These are phyloP conservation scores for Diaporthe eres DNA, from an alignment of 2,329 filamentous ascomycete species.

Conservation along the genomic window DNA sequence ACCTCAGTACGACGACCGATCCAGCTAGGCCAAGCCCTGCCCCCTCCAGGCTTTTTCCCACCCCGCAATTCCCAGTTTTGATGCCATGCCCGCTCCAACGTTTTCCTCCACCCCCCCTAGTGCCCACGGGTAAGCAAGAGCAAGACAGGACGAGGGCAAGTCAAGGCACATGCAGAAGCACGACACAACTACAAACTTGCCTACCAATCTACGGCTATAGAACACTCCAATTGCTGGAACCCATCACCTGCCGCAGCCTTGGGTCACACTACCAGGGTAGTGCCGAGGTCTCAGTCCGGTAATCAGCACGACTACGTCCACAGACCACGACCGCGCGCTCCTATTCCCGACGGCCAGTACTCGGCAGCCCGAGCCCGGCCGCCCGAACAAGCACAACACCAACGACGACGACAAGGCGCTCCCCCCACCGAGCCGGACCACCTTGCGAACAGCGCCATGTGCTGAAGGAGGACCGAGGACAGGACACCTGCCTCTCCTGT, in stretches of 20 bases:
- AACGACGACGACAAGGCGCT: neutral
- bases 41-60: constrained; percentile 16
- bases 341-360: constrained; percentile 5
- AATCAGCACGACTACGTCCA: neutral
- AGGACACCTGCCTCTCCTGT: constrained; percentile 23
- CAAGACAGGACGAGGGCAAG: neutral
- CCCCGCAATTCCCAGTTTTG: constrained; percentile 28
- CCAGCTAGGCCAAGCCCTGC: constrained; percentile 12
- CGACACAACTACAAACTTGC: neutral
- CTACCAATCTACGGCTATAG: neutral
- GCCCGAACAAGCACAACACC: constrained; percentile 4
- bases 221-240: neutral
- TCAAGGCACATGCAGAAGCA: constrained; percentile 17
- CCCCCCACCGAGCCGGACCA: neutral
- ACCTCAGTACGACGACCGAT: neutral
- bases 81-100: constrained; percentile 24
- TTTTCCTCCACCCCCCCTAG: constrained; percentile 4
- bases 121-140: neutral
- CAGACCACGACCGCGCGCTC: neutral
- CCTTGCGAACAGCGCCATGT: constrained; percentile 3
- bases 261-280: neutral
- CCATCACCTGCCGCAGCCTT: constrained; percentile 1
- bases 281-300: constrained; percentile 11
- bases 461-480: constrained; percentile 1
- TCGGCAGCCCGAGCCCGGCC: constrained; percentile 25